These are phyloP conservation scores for Penstemon newberryi DNA, from an alignment of 257 asterid genomes.

Conservation along the genomic window DNA sequence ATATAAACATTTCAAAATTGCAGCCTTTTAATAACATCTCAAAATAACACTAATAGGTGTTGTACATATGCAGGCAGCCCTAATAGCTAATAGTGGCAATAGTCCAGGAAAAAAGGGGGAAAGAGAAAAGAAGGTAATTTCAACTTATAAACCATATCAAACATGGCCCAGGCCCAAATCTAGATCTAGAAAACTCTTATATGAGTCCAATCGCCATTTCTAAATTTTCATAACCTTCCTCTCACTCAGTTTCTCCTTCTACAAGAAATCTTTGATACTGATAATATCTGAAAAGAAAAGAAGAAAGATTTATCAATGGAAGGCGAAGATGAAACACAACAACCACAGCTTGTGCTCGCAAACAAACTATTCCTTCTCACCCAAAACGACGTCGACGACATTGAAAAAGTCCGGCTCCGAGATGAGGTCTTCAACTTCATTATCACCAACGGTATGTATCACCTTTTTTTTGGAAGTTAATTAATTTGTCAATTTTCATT, in stretches of 20 bases:
- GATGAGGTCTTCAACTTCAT: slow-evolving; percentile 78
- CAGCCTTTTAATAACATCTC: too few species aligned
- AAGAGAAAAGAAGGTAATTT: too few species aligned
- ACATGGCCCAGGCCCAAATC: not conserved
- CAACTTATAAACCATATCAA: too few species aligned
- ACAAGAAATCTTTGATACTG: slow-evolving; percentile 32
- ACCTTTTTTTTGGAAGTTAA: not conserved
- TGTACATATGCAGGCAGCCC: too few species aligned
- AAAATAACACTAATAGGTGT: too few species aligned
- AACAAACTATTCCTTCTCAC: slow-evolving; percentile 68
- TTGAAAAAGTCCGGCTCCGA: slow-evolving; percentile 84
- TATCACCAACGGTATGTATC: slow-evolving; percentile 59
- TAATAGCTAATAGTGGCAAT: too few species aligned
- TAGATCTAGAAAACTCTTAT: not conserved
- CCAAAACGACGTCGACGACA: slow-evolving; percentile 84
- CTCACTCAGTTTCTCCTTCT: slow-evolving; percentile 27
- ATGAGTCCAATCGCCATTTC: slow-evolving; percentile 15
- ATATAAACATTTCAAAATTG: too few species aligned
- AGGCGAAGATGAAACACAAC: slow-evolving; percentile 74
- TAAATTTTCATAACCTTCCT: not conserved
- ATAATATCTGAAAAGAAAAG: not conserved
- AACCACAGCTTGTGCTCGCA: slow-evolving; percentile 82
- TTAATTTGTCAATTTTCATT: too few species aligned
- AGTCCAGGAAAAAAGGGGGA: too few species aligned
- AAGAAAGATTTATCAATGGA: slow-evolving; percentile 48